Base-by-base conservation (phyloP, 495 filamentous ascomycete genomes). In the Penicillium cataractarum region DNA sequence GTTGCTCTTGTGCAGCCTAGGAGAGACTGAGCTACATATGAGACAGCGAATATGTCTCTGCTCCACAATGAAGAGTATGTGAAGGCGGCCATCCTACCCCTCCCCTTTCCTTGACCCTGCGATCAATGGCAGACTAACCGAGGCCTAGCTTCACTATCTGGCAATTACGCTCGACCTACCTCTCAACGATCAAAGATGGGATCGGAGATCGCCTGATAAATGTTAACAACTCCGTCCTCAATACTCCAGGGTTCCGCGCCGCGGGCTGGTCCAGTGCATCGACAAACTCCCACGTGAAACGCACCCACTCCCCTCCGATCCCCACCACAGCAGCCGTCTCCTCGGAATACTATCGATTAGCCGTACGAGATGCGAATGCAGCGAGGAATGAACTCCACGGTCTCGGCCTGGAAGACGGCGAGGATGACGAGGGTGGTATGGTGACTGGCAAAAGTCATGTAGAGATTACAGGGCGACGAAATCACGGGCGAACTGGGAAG, bases 51-150 rank as follows among this genome's bases (percentile, higher is more conserved):
- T 27, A 98, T 97, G 95, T 96, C 94, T 67, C 85, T 98, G 70
- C 89, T 98, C 58, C 92, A 97, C 75, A 92, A 96, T 63, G 94
- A 98, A 86, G 94, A 98, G 93, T 97, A 88, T 58, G 90, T 80
- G 39, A 24, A 19, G 44, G 12, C 39, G 24, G 39, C 44, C 39
- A 29, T 42, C 33, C 31, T 56, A 55, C 50, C 51, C 55, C 9
- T n/a, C 13, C 10, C 52, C 50, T 29, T 62, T 52, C 19, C 29
- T 32, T 21, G 37, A 7, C 42, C 31, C 57, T 46, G 26, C 31
- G 48, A 56, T 48, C 32, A 49, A n/a, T 37, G 8, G 57, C 50
- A 37, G 54, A 58, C 72, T 74, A 65, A 75, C 60, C 19, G 22
- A 19, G 29, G 42, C 55, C 40, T 63, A 97, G 94, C 74, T 90